phyloP scores from a whole-genome alignment of 2,329 filamentous ascomycete species.

The Mycosphaerelloides madeirae region DNA sequence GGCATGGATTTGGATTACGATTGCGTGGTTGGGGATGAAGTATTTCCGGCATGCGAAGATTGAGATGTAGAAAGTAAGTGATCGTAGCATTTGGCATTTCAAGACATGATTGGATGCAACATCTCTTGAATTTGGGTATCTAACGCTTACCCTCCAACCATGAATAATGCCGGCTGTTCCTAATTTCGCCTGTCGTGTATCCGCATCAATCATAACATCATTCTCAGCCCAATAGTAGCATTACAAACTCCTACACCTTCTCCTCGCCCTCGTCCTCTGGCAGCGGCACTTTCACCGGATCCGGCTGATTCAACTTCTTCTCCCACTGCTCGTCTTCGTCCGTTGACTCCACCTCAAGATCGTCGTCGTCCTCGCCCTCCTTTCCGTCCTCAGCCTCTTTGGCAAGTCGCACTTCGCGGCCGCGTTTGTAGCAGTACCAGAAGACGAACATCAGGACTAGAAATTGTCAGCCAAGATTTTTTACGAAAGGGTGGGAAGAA shows the following conservation, averaged over 20 bases:
- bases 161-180: too few relatives aligned
- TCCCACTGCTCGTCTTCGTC: conserved; percentile 18
- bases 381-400: conserved; percentile 16
- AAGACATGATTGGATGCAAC: too few relatives aligned
- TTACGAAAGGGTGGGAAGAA: neutral
- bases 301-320: conserved; percentile 21
- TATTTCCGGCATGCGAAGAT: conserved; percentile 81
- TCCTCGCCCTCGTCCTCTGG: conserved; percentile 8
- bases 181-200: too few relatives aligned
- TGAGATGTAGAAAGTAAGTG: too few relatives aligned
- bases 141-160: too few relatives aligned
- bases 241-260: neutral
- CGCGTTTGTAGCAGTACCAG: conserved; percentile 98
- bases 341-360: conserved; percentile 18
- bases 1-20: conserved; percentile 98
- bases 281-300: conserved; percentile 23
- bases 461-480: conserved; percentile 19
- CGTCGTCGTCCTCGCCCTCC: conserved; percentile 19
- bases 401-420: conserved; percentile 72
- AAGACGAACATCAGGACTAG: conserved; percentile 84
- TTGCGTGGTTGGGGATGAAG: conserved; percentile 99
- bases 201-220: neutral
- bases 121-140: too few relatives aligned
- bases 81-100: too few relatives aligned
- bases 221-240: neutral